These are phyloP conservation scores for Funneliformis caledonium DNA, from an alignment of 371 early-diverging fungal species.

Conservation along the genomic window DNA sequence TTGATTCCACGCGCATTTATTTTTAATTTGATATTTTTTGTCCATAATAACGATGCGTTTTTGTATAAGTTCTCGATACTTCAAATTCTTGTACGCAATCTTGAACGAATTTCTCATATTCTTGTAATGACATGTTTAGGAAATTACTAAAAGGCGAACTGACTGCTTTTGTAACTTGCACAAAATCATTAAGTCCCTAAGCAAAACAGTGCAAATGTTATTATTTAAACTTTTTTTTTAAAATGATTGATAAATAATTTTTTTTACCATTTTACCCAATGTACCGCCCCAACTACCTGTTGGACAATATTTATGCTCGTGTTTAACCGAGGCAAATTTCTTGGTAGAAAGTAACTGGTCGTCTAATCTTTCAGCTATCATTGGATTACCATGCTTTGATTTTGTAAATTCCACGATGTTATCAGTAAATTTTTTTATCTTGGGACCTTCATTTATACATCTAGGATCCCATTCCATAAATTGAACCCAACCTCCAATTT, in stretches of 20 bases:
- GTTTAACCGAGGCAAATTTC: not conserved
- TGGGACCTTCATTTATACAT: not conserved
- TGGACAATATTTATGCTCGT: not conserved
- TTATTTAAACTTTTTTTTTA: too few relatives aligned
- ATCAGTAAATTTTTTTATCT: not conserved
- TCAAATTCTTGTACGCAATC: not conserved
- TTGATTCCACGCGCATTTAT: too few relatives aligned
- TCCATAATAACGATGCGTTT: too few relatives aligned
- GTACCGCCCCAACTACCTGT: not conserved
- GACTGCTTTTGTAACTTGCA: too few relatives aligned
- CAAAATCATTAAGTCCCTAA: too few relatives aligned
- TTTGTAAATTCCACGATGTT: not conserved
- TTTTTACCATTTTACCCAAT: too few relatives aligned
- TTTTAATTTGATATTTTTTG: too few relatives aligned
- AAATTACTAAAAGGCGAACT: too few relatives aligned
- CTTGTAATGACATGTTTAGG: too few relatives aligned
- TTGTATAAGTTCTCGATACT: too few relatives aligned
- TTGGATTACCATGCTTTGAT: not conserved
- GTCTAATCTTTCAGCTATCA: not conserved
- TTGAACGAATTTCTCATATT: not conserved
- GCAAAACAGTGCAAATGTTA: too few relatives aligned
- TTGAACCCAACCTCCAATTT: slow-evolving; percentile 2
- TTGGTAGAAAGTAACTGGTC: not conserved
- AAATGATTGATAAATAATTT: too few relatives aligned
- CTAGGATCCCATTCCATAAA: not conserved